These are phyloP conservation scores for Aureobasidium musti DNA, from an alignment of 2,329 filamentous ascomycete species.

Conservation along the genomic window DNA sequence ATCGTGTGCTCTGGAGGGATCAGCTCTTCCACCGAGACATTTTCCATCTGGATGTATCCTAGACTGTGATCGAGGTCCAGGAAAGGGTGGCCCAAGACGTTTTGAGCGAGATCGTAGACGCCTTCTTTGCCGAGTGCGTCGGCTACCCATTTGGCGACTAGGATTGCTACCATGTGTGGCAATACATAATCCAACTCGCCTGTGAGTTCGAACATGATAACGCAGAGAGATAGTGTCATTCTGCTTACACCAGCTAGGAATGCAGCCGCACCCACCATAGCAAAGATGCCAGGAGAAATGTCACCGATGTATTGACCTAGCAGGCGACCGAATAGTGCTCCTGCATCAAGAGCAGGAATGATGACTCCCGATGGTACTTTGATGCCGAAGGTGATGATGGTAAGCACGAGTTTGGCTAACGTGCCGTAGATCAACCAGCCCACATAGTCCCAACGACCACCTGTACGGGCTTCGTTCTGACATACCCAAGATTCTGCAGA, in stretches of 20 bases:
- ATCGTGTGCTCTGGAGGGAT: slow-evolving; percentile 58
- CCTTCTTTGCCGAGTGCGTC: slow-evolving; percentile 56
- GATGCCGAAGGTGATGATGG: slow-evolving; percentile 60
- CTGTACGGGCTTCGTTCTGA: slow-evolving; percentile 47
- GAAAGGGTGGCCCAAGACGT: slow-evolving; percentile 60
- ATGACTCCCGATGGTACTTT: slow-evolving; percentile 64
- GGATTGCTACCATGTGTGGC: slow-evolving; percentile 61
- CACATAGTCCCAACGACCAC: slow-evolving; percentile 49
- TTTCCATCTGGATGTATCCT: slow-evolving; percentile 45
- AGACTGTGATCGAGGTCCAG: slow-evolving; percentile 56
- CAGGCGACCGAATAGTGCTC: slow-evolving; percentile 60
- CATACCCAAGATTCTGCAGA: slow-evolving; percentile 52
- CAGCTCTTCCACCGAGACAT: slow-evolving; percentile 49
- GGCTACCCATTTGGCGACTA: slow-evolving; percentile 61
- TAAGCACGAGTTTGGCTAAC: slow-evolving; percentile 57
- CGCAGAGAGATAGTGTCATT: slow-evolving; percentile 61
- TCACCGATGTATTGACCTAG: slow-evolving; percentile 49
- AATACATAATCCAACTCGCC: slow-evolving; percentile 60
- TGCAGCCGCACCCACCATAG: slow-evolving; percentile 61
- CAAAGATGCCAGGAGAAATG: slow-evolving; percentile 59
- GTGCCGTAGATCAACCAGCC: slow-evolving; percentile 57
- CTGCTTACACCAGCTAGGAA: slow-evolving; percentile 61
- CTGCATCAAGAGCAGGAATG: slow-evolving; percentile 60
- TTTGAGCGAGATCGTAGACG: slow-evolving; percentile 63
- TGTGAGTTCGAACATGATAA: slow-evolving; percentile 64